Conservation (phyloP, 2,329 filamentous ascomycete species). For the Clarireedia monteithiana region DNA sequence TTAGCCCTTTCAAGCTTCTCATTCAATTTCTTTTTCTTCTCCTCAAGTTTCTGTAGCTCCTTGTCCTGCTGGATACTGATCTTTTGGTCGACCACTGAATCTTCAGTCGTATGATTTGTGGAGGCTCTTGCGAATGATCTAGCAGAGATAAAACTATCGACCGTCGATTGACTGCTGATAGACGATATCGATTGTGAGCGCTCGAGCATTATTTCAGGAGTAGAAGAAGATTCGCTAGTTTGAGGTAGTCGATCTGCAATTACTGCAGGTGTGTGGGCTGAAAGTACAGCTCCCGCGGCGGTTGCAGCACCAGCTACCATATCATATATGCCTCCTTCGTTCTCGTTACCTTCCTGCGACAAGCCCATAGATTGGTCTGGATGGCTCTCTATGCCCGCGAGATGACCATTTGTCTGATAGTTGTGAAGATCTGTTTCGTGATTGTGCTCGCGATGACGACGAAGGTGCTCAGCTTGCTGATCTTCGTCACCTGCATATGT, state of each 20-base stretch:
- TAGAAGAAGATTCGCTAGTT: conserved; percentile 13
- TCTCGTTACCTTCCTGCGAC: conserved; percentile 1
- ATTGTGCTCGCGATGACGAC: conserved; percentile 12
- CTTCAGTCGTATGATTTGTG: conserved; percentile 25
- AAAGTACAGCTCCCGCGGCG: conserved; percentile 40
- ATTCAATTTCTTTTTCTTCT: conserved; percentile 53
- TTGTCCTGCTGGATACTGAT: conserved; percentile 44
- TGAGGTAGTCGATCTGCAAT: conserved; percentile 27
- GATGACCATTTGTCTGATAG: conserved; percentile 25
- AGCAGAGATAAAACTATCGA: conserved; percentile 43
- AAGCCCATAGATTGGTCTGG: background rate
- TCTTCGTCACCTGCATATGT: conserved; percentile 16
- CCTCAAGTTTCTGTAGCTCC: conserved; percentile 56
- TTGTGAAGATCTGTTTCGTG: conserved; percentile 28
- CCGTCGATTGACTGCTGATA: conserved; percentile 37
- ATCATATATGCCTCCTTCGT: conserved; percentile 43
- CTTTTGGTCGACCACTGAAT: conserved; percentile 29
- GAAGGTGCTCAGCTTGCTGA: conserved; percentile 14
- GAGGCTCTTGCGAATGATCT: conserved; percentile 26
- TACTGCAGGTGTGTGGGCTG: conserved; percentile 27
- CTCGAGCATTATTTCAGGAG: conserved; percentile 18
- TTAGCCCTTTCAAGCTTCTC: conserved; percentile 52
- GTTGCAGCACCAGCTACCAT: conserved; percentile 47
- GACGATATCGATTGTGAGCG: conserved; percentile 18
- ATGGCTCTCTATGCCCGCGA: conserved; percentile 21